Evolutionary conservation across 2,329 filamentous ascomycete genomes (phyloP), one percentile per base, ranked within the genome.

Genomic region (Alternaria triticimaculans): DNA sequence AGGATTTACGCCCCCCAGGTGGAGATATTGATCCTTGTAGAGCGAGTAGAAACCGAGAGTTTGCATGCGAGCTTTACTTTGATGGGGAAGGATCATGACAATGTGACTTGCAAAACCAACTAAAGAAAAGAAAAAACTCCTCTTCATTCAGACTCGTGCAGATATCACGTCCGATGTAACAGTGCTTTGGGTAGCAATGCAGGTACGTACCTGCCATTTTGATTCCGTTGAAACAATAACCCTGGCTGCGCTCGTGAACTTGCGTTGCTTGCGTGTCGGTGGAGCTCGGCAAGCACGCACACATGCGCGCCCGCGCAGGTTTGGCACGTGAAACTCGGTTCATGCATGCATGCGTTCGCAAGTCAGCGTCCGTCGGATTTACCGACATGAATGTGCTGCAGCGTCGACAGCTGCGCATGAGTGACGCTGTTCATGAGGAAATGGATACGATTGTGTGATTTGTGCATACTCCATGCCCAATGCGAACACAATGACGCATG

Each of bases 121-220:
- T 26, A 25, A 25, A 55, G 10, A 18, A 55, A 23, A 41, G 26
- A 44, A 41, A 21, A 50, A 37, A 61, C 50, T 15, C 25, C 45
- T 46, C 18, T 33, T 33, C 46, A 37, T 28, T 25, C 56, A 49
- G 49, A 51, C 14, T 28, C 33, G 45, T 49, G 25, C 20, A 15
- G 14, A 25, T 37, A 23, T 53, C 49, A 37, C 23, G 18, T 53
- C 49, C 20, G 9, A 53, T 53, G 49, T 53, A 25, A 28, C 49
- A 53, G 30, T 30, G 28, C 18, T 41, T 62, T 62, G 60, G 60
- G 60, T 62, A 62, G 60, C 60, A 62, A 30, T 54, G 60, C 60
- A 62, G 60, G 48, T 62, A 62, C 60, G 41, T 54, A 62, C 41
- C 55, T 58, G 14, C 37, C 33, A 41, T 41, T 41, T 41, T 41